Percentiles rank a stretch among this genome's conserved stretches.
Conservation (phyloP, 148 eudicot species). For the Amaranthus cruentus region DNA sequence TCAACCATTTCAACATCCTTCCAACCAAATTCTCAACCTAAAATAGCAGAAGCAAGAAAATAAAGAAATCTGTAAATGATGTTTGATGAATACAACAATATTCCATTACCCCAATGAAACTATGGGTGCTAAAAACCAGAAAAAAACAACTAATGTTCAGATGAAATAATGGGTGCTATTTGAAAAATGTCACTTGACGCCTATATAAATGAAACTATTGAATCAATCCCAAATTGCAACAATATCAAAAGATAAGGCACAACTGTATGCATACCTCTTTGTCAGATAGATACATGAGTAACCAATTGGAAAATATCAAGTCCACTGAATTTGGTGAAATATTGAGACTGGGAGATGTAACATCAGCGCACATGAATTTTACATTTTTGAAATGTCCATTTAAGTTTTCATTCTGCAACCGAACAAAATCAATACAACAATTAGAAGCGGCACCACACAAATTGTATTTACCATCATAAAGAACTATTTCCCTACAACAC, state of each 20-base stretch:
- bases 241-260: not conserved
- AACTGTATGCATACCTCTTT: slow-evolving; percentile 49
- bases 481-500: not conserved
- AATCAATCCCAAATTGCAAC: not conserved
- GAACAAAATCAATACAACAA: slow-evolving; percentile 3
- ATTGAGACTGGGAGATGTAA: slow-evolving; percentile 72
- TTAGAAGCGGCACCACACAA: not conserved
- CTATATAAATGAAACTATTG: not conserved
- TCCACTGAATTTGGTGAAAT: slow-evolving; percentile 69
- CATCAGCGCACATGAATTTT: slow-evolving; percentile 96
- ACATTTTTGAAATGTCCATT: slow-evolving; percentile 81
- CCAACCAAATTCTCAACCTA: slow-evolving; percentile 75
- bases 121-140: too few relatives aligned
- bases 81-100: too few relatives aligned
- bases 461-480: not conserved
- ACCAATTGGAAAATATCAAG: slow-evolving; percentile 92
- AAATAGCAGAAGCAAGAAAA: slow-evolving; percentile 9
- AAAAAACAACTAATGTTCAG: not conserved
- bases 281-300: slow-evolving; percentile 96
- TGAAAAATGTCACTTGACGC: not conserved
- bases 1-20: slow-evolving; percentile 86
- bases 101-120: too few relatives aligned
- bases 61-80: not conserved
- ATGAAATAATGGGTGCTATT: not conserved
- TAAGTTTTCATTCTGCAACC: slow-evolving; percentile 70